phyloP scores from a whole-genome alignment of 768 basidiomycete species.

The Rhizopogon sp. region DNA sequence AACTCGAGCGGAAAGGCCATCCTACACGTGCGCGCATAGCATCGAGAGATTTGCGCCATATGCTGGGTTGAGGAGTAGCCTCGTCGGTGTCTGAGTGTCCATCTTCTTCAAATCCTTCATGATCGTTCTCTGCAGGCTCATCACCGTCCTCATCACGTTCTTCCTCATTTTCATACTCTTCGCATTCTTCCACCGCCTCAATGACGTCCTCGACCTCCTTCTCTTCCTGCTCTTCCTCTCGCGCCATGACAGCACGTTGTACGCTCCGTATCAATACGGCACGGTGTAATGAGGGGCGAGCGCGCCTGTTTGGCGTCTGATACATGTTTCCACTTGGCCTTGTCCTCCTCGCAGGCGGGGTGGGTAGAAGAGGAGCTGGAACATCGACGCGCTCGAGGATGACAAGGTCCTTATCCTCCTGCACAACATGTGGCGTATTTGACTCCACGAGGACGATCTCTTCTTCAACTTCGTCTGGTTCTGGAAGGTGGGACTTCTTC shows the following conservation, averaged over 20 bases:
- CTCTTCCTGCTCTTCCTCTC: conserved; percentile 47
- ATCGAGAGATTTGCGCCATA: conserved; percentile 31
- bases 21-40: conserved; percentile 23
- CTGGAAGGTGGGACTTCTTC: conserved; percentile 10
- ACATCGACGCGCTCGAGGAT: conserved; percentile 66
- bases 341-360: conserved; percentile 1
- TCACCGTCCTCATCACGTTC: conserved; percentile 6
- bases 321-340: background rate
- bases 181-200: conserved; percentile 28
- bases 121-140: conserved; percentile 3
- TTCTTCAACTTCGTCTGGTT: conserved; percentile 39
- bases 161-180: conserved; percentile 22
- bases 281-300: conserved; percentile 53
- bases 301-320: conserved; percentile 20
- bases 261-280: conserved; percentile 69
- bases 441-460: conserved; percentile 61
- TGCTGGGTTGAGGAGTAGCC: conserved; percentile 5
- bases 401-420: conserved; percentile 66
- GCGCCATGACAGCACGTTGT: conserved; percentile 50
- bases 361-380: conserved; percentile 9
- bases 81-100: conserved; percentile 12
- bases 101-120: conserved; percentile 8
- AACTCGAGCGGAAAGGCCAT: conserved; percentile 25
- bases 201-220: conserved; percentile 45
- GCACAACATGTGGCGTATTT: conserved; percentile 59